phyloP scores from a whole-genome alignment of 805 yeast species.

The Candida silvicultrix region DNA sequence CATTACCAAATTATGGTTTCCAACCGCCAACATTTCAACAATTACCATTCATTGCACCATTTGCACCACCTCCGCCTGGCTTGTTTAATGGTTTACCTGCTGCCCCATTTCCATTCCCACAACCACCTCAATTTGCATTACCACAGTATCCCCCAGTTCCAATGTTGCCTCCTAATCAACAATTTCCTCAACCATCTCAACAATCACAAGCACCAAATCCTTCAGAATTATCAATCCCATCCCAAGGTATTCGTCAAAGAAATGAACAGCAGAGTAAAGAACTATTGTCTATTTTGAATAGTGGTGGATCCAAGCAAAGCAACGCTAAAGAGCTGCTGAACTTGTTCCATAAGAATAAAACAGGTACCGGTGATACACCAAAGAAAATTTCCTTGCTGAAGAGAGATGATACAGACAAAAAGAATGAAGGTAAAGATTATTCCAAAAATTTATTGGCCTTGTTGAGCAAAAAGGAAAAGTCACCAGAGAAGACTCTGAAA shows the following conservation, averaged over 20 bases:
- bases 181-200: constrained; percentile 7
- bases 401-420: background rate
- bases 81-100: constrained; percentile 4
- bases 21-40: constrained; percentile 15
- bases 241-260: constrained; percentile 22
- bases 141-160: background rate
- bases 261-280: constrained; percentile 33
- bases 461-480: constrained; percentile 7
- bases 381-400: constrained; percentile 5
- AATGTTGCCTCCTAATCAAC: constrained; percentile 2
- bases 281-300: constrained; percentile 36
- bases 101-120: constrained; percentile 3
- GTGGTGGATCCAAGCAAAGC: constrained; percentile 7
- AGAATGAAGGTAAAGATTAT: constrained; percentile 5
- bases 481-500: background rate
- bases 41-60: constrained; percentile 16
- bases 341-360: constrained; percentile 8
- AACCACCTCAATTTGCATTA: background rate
- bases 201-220: constrained; percentile 29
- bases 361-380: background rate
- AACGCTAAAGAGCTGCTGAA: constrained; percentile 10
- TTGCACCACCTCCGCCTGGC: constrained; percentile 9
- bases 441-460: constrained; percentile 15
- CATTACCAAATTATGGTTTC: constrained; percentile 8
- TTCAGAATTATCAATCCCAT: constrained; percentile 31